Base-by-base conservation (phyloP, 192 early-diverging fungal species). In the Linnemannia zychae region DNA sequence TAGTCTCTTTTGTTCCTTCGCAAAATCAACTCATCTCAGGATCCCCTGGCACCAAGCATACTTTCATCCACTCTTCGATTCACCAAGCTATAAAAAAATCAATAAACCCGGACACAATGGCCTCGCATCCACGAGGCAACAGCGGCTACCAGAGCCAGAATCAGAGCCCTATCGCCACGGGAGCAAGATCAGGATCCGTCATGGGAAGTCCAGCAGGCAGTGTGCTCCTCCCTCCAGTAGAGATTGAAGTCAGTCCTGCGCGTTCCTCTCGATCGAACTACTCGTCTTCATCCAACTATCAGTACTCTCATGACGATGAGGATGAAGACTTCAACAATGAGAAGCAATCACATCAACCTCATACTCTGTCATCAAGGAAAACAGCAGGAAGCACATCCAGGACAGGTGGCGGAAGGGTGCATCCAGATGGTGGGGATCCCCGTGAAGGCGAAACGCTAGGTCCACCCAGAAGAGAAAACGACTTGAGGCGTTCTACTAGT, bases 181-280 rank as follows among this genome's bases (percentile, higher is more conserved):
- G 66, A 6, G 33, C 70, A 24, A 11, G 0, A 36, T 17, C 48
- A 53, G 44, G 18, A 18, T 83, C 81, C 1, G 34, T 16, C 1
- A 37, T 36, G 24, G 22, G n/a, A 7, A 83, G 81, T 46, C 81
- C 80, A 20, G 18, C 76, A n/a, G 57, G 69, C 4, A 83, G 81
- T 52, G 44, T 78, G 1, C 81, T 78, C 72, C 71, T 83, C 20
- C 81, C 81, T 13, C 81, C 76, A 20, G 72, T 74, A 9, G 81
- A 83, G 67, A 83, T 83, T 28, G 76, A 83, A 36, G 31, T 70
- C 49, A 77, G 65, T 20, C 71, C 81, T 4, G 36, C 65, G 24
- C 81, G 74, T 1, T 83, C 81, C 5, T 57, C 22, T 2, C 77
- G 53, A 33, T 79, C 77, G 22, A 52, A 24, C 1, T 63, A 52